These are phyloP conservation scores for Posidonia australis DNA, from an alignment of 106 monocot species.

Conservation along the genomic window DNA sequence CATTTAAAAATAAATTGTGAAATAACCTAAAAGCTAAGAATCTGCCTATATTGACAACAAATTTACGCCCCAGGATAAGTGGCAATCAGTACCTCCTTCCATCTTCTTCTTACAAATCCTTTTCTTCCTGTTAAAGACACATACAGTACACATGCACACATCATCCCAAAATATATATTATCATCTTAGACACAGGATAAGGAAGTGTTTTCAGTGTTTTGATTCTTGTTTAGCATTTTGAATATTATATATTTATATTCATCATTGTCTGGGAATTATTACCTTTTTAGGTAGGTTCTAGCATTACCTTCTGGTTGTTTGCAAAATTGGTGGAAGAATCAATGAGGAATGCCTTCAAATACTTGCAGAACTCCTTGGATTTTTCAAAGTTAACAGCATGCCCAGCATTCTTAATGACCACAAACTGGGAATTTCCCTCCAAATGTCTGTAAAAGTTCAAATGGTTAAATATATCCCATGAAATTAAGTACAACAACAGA, in stretches of 20 bases:
- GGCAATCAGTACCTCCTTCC: not conserved
- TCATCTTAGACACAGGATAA: no score
- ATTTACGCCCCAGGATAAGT: not conserved
- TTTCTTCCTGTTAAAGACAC: no score
- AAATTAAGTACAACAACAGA: no score
- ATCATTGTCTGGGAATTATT: no score
- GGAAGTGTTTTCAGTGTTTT: no score
- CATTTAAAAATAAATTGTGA: not conserved
- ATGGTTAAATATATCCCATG: not conserved
- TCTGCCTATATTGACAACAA: no score
- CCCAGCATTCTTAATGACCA: conserved; percentile 64
- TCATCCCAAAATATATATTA: no score
- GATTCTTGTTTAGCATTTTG: not conserved
- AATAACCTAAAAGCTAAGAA: no score
- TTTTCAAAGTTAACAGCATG: conserved; percentile 85
- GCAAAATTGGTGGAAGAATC: conserved; percentile 10
- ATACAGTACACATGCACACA: no score
- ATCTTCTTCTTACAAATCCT: no score
- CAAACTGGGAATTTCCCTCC: conserved; percentile 56
- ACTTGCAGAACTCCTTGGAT: conserved; percentile 51
- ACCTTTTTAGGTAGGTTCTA: no score
- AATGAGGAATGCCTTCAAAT: conserved; percentile 46
- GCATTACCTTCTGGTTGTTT: conserved; percentile 22
- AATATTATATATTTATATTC: not conserved
- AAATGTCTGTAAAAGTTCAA: conserved; percentile 47